Percentiles rank a stretch among this genome's conserved stretches.
phyloP scores from a whole-genome alignment of 495 filamentous ascomycete genomes.

The Lophium mytilinum region DNA sequence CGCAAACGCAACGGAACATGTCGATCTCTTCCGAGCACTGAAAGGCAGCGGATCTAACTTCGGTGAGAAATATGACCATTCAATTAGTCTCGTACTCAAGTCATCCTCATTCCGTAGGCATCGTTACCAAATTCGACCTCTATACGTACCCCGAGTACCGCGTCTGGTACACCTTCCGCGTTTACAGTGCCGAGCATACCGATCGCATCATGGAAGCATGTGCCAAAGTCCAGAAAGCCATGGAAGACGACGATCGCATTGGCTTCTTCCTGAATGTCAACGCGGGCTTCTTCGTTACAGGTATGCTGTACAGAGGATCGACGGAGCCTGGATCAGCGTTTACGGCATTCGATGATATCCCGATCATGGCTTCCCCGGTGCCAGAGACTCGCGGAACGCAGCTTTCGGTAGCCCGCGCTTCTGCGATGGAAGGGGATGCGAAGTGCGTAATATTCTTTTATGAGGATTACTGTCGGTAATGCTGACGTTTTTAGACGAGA shows the following conservation, averaged over 20 bases:
- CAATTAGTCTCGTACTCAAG: neutral
- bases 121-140: slow-evolving; percentile 11
- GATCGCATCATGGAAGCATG: slow-evolving; percentile 4
- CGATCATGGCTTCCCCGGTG: neutral
- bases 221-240: neutral
- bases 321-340: neutral
- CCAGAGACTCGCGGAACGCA: slow-evolving; percentile 7
- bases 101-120: neutral
- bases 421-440: too few species aligned
- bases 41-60: slow-evolving; percentile 18
- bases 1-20: slow-evolving; percentile 4
- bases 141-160: slow-evolving; percentile 1
- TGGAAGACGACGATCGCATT: slow-evolving; percentile 8
- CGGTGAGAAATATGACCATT: neutral
- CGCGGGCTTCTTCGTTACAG: neutral
- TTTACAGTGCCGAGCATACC: neutral
- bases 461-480: too few species aligned
- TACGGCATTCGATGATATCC: slow-evolving; percentile 2
- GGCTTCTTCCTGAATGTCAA: slow-evolving; percentile 13
- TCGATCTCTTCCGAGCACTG: slow-evolving; percentile 10
- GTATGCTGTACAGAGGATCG: slow-evolving; percentile 8
- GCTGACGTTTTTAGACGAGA: too few species aligned
- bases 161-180: neutral
- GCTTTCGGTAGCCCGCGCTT: neutral
- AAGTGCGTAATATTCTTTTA: too few species aligned